Conservation (phyloP, 2,329 filamentous ascomycete genomes). For the Penicillium hesseltinei region DNA sequence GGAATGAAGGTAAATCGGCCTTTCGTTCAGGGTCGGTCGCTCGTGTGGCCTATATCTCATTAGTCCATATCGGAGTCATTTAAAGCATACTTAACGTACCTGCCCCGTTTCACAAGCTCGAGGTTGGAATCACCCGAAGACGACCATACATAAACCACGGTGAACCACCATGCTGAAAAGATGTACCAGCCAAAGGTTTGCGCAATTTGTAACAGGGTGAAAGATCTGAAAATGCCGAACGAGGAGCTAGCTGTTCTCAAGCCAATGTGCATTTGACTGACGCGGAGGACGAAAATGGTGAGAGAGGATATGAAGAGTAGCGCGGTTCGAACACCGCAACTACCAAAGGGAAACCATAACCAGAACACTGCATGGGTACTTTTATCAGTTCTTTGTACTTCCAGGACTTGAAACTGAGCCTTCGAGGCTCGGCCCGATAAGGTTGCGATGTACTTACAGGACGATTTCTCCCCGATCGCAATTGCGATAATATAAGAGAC, state of each 20-base stretch:
- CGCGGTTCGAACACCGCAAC: constrained; percentile 69
- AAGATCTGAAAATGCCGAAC: constrained; percentile 61
- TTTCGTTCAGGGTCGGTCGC: constrained; percentile 77
- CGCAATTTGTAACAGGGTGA: constrained; percentile 59
- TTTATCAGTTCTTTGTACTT: neutral
- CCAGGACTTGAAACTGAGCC: neutral
- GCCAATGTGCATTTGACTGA: constrained; percentile 77
- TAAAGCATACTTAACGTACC: constrained; percentile 46
- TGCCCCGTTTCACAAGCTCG: constrained; percentile 68
- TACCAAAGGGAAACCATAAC: constrained; percentile 81
- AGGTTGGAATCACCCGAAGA: constrained; percentile 60
- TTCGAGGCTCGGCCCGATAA: neutral
- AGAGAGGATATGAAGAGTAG: constrained; percentile 75
- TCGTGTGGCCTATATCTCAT: constrained; percentile 52
- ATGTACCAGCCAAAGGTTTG: constrained; percentile 74
- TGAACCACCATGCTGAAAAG: constrained; percentile 75
- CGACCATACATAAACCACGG: constrained; percentile 76
- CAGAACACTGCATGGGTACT: constrained; percentile 65
- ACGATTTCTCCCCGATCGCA: constrained; percentile 66
- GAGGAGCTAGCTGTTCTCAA: constrained; percentile 68
- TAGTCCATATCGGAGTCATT: constrained; percentile 7
- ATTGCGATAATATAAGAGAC: constrained; percentile 73
- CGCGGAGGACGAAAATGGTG: constrained; percentile 77
- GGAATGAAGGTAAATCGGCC: constrained; percentile 74
- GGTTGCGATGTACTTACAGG: constrained; percentile 54